phyloP scores from a whole-genome alignment of 768 basidiomycete genomes.

The Pleurotus cornucopiae region DNA sequence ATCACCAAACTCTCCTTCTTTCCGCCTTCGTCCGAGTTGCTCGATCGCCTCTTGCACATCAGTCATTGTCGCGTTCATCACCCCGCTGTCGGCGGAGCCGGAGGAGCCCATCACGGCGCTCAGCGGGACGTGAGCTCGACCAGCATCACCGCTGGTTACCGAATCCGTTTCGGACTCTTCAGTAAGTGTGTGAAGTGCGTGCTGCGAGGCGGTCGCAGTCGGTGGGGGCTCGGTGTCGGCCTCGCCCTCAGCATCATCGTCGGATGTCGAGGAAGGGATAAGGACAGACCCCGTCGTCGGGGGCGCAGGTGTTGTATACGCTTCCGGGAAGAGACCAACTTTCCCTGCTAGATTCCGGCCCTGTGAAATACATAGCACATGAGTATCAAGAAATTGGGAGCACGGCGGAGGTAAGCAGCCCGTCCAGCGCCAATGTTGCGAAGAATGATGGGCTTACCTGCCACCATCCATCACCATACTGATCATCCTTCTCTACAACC shows the following conservation, averaged over 20 bases:
- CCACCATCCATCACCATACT: conserved; percentile 97
- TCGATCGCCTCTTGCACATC: conserved; percentile 91
- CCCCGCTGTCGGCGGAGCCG: conserved; percentile 26
- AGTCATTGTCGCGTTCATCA: conserved; percentile 83
- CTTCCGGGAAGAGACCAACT: conserved; percentile 87
- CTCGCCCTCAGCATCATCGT: conserved; percentile 12
- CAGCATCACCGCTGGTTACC: conserved; percentile 12
- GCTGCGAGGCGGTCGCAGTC: conserved; percentile 3
- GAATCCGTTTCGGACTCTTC: conserved; percentile 45
- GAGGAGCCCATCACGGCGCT: neutral
- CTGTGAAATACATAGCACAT: conserved; percentile 34
- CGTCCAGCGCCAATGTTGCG: neutral
- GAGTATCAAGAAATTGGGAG: neutral
- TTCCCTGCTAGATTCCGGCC: conserved; percentile 81
- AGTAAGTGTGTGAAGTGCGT: conserved; percentile 37
- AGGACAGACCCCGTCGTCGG: conserved; percentile 27
- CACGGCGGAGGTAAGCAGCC: neutral
- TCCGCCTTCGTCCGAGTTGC: conserved; percentile 58
- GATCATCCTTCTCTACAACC: conserved; percentile 89
- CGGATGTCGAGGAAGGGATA: conserved; percentile 21
- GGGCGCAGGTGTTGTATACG: conserved; percentile 70
- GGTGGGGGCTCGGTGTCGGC: conserved; percentile 13
- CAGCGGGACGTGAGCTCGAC: conserved; percentile 1
- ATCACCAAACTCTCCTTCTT: conserved; percentile 37
- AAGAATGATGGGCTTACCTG: conserved; percentile 29